These are phyloP conservation scores for Ricinus communis DNA, from an alignment of 345 rosid species.

Conservation along the genomic window DNA sequence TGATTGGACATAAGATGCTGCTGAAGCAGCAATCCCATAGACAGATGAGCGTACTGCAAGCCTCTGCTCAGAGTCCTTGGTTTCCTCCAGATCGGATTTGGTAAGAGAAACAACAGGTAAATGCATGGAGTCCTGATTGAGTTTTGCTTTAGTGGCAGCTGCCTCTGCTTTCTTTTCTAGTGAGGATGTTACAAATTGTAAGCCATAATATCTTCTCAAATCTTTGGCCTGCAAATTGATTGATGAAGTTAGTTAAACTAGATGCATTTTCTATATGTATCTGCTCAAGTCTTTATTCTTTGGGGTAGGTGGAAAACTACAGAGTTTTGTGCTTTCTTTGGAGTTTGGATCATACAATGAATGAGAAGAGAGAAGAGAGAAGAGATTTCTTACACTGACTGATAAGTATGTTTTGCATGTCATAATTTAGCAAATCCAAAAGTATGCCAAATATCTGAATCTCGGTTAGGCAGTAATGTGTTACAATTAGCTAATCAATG, in stretches of 20 bases:
- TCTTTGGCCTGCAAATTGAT: constrained; percentile 43
- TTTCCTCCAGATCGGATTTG: constrained; percentile 9
- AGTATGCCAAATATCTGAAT: too few relatives aligned
- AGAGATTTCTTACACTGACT: too few relatives aligned
- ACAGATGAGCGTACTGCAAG: constrained; percentile 43
- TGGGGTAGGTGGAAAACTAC: too few relatives aligned
- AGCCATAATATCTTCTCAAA: constrained; percentile 58
- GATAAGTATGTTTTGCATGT: too few relatives aligned
- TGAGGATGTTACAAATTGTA: constrained; percentile 77
- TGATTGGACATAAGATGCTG: constrained; percentile 74
- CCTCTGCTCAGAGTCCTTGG: constrained; percentile 26
- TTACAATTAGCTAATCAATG: neutral
- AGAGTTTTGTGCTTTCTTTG: too few relatives aligned
- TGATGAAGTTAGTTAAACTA: constrained; percentile 1
- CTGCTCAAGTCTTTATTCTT: too few relatives aligned
- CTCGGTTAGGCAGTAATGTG: too few relatives aligned
- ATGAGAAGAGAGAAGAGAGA: too few relatives aligned
- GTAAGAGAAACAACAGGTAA: constrained; percentile 27
- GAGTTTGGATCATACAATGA: too few relatives aligned
- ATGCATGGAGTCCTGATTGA: constrained; percentile 48
- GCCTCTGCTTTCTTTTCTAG: constrained; percentile 73
- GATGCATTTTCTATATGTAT: neutral
- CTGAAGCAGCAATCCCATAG: constrained; percentile 89
- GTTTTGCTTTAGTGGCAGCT: constrained; percentile 50
- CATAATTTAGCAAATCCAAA: neutral